phyloP scores from a whole-genome alignment of 352 stramenopile species.

The Globisporangium nagaii region DNA sequence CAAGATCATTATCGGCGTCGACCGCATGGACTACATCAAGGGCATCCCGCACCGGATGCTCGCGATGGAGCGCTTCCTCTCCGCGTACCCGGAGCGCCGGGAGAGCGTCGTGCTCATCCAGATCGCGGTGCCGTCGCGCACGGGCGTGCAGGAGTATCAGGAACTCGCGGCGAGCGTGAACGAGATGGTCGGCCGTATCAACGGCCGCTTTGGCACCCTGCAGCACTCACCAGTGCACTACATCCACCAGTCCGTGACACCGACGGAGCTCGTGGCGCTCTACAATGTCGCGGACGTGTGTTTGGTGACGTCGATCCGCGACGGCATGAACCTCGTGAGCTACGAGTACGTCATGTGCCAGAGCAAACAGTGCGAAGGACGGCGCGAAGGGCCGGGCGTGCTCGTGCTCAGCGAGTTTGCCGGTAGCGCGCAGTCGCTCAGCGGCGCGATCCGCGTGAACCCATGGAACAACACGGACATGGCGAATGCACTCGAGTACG shows the following conservation, averaged over 20 bases:
- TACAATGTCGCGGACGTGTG: conserved; percentile 89
- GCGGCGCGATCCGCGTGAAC: conserved; percentile 85
- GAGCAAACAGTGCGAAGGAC: conserved; percentile 35
- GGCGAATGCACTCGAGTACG: conserved; percentile 71
- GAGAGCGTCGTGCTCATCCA: conserved; percentile 95
- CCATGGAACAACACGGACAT: conserved; percentile 86
- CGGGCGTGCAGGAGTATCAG: conserved; percentile 49
- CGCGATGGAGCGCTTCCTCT: conserved; percentile 73
- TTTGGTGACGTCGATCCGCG: conserved; percentile 80
- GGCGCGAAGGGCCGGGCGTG: conserved; percentile 57
- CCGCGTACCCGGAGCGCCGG: conserved; percentile 75
- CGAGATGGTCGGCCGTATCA: conserved; percentile 86
- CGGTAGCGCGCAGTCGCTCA: conserved; percentile 82
- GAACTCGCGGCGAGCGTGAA: conserved; percentile 76
- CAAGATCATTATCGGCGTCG: conserved; percentile 83
- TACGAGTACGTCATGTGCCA: conserved; percentile 88
- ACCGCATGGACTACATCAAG: conserved; percentile 86
- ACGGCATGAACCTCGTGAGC: conserved; percentile 89
- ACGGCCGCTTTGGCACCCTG: conserved; percentile 80
- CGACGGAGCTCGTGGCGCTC: conserved; percentile 81
- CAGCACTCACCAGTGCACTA: conserved; percentile 89
- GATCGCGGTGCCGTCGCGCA: conserved; percentile 90
- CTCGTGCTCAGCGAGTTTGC: conserved; percentile 88
- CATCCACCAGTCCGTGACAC: conserved; percentile 76
- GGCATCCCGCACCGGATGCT: conserved; percentile 87